Conservation (phyloP, 2,329 filamentous ascomycete genomes). For the Biscogniauxia sp. region DNA sequence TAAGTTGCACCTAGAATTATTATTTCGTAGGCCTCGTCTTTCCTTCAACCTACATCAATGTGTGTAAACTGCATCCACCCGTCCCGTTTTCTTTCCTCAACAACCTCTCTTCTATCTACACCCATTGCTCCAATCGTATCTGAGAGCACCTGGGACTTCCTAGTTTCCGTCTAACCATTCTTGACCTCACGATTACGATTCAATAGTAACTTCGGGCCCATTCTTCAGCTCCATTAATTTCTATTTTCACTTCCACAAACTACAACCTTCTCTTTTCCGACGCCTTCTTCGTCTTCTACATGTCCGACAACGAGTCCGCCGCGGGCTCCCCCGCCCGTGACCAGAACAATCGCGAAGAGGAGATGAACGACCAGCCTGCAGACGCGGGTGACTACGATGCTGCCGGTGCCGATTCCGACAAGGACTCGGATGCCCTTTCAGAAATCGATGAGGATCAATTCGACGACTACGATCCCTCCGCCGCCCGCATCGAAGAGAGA, state of each 20-base stretch:
- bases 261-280: no score
- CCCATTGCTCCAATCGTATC: background rate
- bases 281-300: no score
- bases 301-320: conserved; percentile 48
- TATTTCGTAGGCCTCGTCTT: background rate
- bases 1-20: background rate
- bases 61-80: background rate
- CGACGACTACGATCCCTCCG: conserved; percentile 65
- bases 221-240: no score
- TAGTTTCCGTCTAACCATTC: no score
- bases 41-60: background rate
- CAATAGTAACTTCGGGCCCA: no score
- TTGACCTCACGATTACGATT: no score
- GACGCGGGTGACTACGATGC: conserved; percentile 40
- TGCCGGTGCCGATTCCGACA: conserved; percentile 47
- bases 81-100: background rate
- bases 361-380: conserved; percentile 30
- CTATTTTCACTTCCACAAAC: no score
- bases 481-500: conserved; percentile 60
- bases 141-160: background rate
- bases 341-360: conserved; percentile 27
- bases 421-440: conserved; percentile 59
- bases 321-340: conserved; percentile 37
- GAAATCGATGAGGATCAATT: conserved; percentile 71
- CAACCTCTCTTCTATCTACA: background rate